Percentiles rank a stretch among this genome's conserved stretches.
Conservation (phyloP, 257 asterid genomes). For the Nicotiana sylvestris region DNA sequence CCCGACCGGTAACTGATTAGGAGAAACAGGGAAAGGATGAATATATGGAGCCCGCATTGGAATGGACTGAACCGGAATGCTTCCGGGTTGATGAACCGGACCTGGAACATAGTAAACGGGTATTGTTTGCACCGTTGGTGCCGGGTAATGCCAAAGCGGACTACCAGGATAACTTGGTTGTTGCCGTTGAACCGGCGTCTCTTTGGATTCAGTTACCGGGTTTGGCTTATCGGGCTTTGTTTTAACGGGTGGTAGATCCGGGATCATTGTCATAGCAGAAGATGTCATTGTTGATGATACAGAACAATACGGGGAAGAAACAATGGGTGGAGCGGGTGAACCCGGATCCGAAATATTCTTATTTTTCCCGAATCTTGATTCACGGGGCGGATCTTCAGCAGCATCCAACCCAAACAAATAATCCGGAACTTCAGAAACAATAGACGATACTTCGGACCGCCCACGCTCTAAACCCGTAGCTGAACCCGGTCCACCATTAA, state of each 20-base stretch:
- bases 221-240: slow-evolving; percentile 47
- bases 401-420: slow-evolving; percentile 84
- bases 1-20: slow-evolving; percentile 68
- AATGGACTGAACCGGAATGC: slow-evolving; percentile 36
- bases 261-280: slow-evolving; percentile 38
- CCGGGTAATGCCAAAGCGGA: slow-evolving; percentile 65
- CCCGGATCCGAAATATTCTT: slow-evolving; percentile 64
- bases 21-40: slow-evolving; percentile 36
- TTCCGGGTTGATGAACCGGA: slow-evolving; percentile 46
- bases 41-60: slow-evolving; percentile 42
- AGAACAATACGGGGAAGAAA: slow-evolving; percentile 67
- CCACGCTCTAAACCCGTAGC: slow-evolving; percentile 64
- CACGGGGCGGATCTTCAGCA: slow-evolving; percentile 55
- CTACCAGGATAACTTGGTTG: slow-evolving; percentile 47
- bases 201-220: slow-evolving; percentile 29
- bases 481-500: slow-evolving; percentile 57
- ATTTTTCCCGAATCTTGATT: slow-evolving; percentile 27
- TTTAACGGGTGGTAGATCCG: slow-evolving; percentile 78
- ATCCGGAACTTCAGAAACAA: slow-evolving; percentile 86
- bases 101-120: slow-evolving; percentile 61
- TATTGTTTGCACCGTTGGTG: slow-evolving; percentile 50
- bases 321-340: slow-evolving; percentile 60
- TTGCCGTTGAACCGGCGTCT: slow-evolving; percentile 21
- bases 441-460: slow-evolving; percentile 80
- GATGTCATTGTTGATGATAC: slow-evolving; percentile 67